phyloP scores from a whole-genome alignment of 192 early-diverging fungal species.

The Chytriomyces hyalinus region DNA sequence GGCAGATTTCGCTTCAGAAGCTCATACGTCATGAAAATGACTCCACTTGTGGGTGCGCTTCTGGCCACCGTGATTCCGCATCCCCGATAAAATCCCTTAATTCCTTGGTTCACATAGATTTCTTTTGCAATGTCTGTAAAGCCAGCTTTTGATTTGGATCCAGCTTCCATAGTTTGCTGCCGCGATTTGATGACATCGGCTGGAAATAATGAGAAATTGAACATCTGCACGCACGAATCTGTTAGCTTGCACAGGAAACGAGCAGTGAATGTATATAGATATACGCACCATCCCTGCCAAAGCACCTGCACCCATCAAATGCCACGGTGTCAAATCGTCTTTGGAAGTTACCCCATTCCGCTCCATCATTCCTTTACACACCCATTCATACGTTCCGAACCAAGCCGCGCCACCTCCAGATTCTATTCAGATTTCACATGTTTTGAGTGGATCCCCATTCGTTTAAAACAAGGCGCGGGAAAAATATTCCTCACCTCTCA shows the following conservation, averaged over 20 bases:
- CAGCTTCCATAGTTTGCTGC: conserved; percentile 75
- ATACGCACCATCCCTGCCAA: conserved; percentile 89
- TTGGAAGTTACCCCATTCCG: conserved; percentile 58
- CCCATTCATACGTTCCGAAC: conserved; percentile 94
- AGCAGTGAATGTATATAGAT: conserved; percentile 20
- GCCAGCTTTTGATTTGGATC: conserved; percentile 28
- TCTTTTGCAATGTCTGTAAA: conserved; percentile 69
- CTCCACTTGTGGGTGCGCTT: conserved; percentile 90
- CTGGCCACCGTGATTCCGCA: conserved; percentile 90
- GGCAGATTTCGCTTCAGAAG: conserved; percentile 14
- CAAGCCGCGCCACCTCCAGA: conserved; percentile 90
- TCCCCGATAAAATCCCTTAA: conserved; percentile 88
- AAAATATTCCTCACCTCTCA: conserved; percentile 53
- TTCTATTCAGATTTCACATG: conserved; percentile 50
- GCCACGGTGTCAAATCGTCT: conserved; percentile 69
- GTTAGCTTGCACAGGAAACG: background rate
- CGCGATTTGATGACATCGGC: conserved; percentile 93
- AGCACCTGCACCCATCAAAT: conserved; percentile 88
- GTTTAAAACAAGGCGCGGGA: background rate
- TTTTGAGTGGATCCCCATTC: background rate
- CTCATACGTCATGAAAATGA: conserved; percentile 95
- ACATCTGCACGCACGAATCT: conserved; percentile 17
- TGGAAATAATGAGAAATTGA: conserved; percentile 75
- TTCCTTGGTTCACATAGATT: conserved; percentile 78
- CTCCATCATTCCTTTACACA: conserved; percentile 60